Evolutionary conservation across 1,284 basidiomycete genomes (phyloP).

Genomic region (Rhodotorula sp.): DNA sequence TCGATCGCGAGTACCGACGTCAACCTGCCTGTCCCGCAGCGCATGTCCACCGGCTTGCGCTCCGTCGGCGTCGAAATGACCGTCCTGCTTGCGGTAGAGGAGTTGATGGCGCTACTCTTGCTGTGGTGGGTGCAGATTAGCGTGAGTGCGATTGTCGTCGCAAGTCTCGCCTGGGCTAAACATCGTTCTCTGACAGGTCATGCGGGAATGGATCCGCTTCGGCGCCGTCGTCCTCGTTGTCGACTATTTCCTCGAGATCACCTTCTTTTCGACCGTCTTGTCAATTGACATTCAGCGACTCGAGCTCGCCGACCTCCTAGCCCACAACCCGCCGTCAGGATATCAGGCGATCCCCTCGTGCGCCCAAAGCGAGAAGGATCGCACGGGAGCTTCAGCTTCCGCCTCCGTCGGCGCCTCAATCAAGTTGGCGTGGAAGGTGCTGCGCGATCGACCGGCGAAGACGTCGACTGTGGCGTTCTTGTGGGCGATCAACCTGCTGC

Average conservation of each 20-base stretch:
- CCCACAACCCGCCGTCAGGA: slow-evolving; percentile 57
- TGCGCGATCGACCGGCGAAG: slow-evolving; percentile 34
- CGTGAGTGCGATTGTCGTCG: slow-evolving; percentile 51
- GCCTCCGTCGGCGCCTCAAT: not conserved
- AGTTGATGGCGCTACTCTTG: slow-evolving; percentile 71
- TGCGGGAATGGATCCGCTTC: slow-evolving; percentile 90
- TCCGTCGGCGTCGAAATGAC: slow-evolving; percentile 87
- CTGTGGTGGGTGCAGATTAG: slow-evolving; percentile 61
- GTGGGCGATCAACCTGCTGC: slow-evolving; percentile 48
- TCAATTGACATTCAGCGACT: slow-evolving; percentile 87
- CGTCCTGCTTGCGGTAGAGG: slow-evolving; percentile 80
- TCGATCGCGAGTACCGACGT: slow-evolving; percentile 88
- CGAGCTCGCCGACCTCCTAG: slow-evolving; percentile 76
- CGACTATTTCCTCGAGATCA: slow-evolving; percentile 92
- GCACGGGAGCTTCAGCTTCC: no score
- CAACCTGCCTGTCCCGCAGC: slow-evolving; percentile 82
- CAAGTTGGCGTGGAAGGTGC: slow-evolving; percentile 4
- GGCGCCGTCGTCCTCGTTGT: slow-evolving; percentile 90
- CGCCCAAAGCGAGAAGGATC: not conserved
- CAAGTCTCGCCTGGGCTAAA: slow-evolving; percentile 49
- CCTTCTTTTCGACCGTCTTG: slow-evolving; percentile 84
- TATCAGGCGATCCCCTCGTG: slow-evolving; percentile 51
- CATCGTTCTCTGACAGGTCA: slow-evolving; percentile 56
- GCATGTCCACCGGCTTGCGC: slow-evolving; percentile 83
- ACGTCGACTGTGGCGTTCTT: slow-evolving; percentile 44